Conservation (phyloP, 2,329 filamentous ascomycete species). For the Pyrenochaeta sp. region DNA sequence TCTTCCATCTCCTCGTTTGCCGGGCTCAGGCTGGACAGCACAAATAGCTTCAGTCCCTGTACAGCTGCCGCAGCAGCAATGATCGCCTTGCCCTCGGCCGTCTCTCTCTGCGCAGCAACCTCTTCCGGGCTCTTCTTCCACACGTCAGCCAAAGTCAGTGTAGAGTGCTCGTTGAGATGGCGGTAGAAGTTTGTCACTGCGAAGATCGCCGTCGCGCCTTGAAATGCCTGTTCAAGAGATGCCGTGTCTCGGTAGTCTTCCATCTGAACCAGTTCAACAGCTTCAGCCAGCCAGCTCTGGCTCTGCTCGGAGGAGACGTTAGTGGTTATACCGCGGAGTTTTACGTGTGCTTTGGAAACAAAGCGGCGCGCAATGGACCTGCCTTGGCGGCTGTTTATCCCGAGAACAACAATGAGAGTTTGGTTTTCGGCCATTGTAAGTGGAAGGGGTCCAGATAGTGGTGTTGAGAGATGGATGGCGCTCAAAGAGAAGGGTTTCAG, state of each 20-base stretch:
- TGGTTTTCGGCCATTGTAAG: neutral
- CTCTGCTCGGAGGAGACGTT: neutral
- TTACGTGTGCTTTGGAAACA: neutral
- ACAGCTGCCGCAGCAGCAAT: neutral
- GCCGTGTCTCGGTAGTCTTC: neutral
- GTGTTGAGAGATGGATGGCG: neutral
- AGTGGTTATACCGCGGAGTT: neutral
- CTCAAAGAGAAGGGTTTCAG: too few relatives aligned
- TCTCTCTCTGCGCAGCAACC: neutral
- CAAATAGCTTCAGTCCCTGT: neutral
- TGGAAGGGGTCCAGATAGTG: neutral
- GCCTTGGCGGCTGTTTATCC: neutral
- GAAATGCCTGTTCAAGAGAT: neutral
- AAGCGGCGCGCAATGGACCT: neutral
- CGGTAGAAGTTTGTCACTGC: neutral
- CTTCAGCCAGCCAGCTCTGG: neutral
- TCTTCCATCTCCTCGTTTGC: neutral
- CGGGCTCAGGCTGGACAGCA: neutral
- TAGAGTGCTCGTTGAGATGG: neutral
- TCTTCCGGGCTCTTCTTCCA: neutral
- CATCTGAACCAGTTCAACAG: neutral
- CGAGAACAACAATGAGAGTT: neutral
- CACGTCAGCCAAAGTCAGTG: neutral
- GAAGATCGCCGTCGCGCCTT: neutral
- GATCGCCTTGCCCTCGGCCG: neutral